A percentile compares a stretch with the other conserved stretches of the same genome.
Evolutionary conservation across 371 early-diverging fungal genomes (phyloP).

Genomic region (Smittium culicis): DNA sequence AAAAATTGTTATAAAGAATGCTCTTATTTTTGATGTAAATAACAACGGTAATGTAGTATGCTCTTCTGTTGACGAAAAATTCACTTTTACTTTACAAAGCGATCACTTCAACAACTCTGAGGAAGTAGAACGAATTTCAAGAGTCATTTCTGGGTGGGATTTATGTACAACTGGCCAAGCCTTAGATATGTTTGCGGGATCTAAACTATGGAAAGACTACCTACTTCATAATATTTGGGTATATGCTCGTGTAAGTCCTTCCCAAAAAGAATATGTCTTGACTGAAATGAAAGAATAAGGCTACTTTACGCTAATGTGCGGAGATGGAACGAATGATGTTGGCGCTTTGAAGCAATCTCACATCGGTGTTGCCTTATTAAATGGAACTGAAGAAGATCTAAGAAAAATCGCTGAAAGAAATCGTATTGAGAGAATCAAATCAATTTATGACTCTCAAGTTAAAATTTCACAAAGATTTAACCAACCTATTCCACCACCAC

Average conservation of each 20-base stretch:
- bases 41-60: conserved; percentile 33
- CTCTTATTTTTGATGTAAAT: conserved; percentile 67
- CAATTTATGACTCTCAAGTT: conserved; percentile 77
- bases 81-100: conserved; percentile 41
- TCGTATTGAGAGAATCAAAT: conserved; percentile 58
- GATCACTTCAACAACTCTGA: conserved; percentile 20
- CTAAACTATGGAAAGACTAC: conserved; percentile 47
- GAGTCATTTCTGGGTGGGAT: conserved; percentile 64
- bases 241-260: conserved; percentile 97
- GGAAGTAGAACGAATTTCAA: conserved; percentile 25
- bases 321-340: conserved; percentile 99
- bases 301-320: conserved; percentile 98
- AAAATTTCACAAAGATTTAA: conserved; percentile 57
- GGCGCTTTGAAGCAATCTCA: conserved; percentile 99
- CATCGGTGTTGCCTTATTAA: conserved; percentile 97
- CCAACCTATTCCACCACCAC: conserved; percentile 63
- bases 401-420: conserved; percentile 67
- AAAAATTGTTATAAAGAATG: conserved; percentile 74
- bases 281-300: conserved; percentile 77
- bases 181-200: conserved; percentile 51
- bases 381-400: conserved; percentile 83
- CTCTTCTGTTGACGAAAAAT: conserved; percentile 70
- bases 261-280: conserved; percentile 95
- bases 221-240: conserved; percentile 87
- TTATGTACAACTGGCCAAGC: conserved; percentile 91